Percentiles rank a stretch among this genome's conserved stretches.
phyloP scores from a whole-genome alignment of 208 protist genomes.

The Leptomonas seymouri region DNA sequence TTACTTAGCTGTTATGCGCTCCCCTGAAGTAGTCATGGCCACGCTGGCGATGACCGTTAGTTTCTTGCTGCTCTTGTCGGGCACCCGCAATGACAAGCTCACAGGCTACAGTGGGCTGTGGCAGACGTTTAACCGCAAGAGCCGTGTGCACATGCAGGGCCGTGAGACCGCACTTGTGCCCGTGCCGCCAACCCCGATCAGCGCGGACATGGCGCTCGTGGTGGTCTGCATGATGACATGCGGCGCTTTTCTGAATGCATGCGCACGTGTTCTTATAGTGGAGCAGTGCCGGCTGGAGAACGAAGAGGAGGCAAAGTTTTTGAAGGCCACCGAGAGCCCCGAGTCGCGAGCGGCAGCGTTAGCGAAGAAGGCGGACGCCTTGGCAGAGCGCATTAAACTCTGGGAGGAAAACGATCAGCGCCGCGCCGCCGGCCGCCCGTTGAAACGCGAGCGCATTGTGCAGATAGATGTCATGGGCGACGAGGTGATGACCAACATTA shows the following conservation, averaged over 20 bases:
- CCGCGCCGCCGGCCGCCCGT: constrained; percentile 20
- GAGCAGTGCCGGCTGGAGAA: constrained; percentile 29
- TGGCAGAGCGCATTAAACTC: constrained; percentile 31
- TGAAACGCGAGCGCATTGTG: constrained; percentile 32
- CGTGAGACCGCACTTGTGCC: constrained; percentile 28
- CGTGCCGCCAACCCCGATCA: constrained; percentile 34
- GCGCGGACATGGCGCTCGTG: constrained; percentile 52
- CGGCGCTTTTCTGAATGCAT: constrained; percentile 41
- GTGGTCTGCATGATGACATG: constrained; percentile 37
- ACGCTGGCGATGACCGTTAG: background rate
- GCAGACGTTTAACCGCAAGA: constrained; percentile 26
- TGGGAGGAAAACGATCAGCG: constrained; percentile 42
- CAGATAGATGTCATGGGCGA: constrained; percentile 34
- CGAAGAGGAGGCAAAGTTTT: constrained; percentile 18
- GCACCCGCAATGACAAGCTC: constrained; percentile 15
- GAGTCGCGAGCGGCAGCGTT: constrained; percentile 25
- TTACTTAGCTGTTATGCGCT: constrained; percentile 11
- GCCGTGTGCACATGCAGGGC: constrained; percentile 26
- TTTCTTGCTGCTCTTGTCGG: constrained; percentile 12
- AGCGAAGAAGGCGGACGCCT: constrained; percentile 12
- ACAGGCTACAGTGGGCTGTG: constrained; percentile 19
- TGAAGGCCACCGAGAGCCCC: constrained; percentile 9
- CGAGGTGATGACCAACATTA: constrained; percentile 52
- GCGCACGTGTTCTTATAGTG: constrained; percentile 29
- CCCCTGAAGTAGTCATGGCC: constrained; percentile 21